phyloP scores from a whole-genome alignment of 257 asterid species.

The Petrea volubilis region DNA sequence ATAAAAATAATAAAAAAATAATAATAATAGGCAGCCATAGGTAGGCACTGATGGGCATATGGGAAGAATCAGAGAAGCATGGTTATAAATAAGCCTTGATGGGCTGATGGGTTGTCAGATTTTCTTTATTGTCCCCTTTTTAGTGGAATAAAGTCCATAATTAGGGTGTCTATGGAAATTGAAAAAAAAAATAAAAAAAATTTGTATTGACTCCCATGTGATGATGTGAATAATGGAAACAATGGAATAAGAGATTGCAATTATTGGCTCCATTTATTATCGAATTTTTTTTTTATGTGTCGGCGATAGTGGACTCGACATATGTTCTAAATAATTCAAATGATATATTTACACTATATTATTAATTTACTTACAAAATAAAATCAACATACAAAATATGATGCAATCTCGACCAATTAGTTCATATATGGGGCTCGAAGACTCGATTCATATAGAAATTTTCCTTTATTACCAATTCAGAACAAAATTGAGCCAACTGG shows the following conservation, averaged over 20 bases:
- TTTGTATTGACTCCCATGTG: slow-evolving; percentile 31
- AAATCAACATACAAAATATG: too few species aligned
- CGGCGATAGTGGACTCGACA: too few species aligned
- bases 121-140: background rate
- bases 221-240: slow-evolving; percentile 5
- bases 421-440: too few species aligned
- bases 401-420: too few species aligned
- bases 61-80: slow-evolving; percentile 10
- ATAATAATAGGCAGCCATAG: slow-evolving; percentile 15
- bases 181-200: background rate
- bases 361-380: too few species aligned
- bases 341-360: too few species aligned
- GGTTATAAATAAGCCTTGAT: slow-evolving; percentile 11
- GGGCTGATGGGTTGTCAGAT: slow-evolving; percentile 33
- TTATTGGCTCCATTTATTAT: slow-evolving; percentile 28
- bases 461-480: background rate
- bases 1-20: too few species aligned
- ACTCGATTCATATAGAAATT: too few species aligned
- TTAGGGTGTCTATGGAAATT: background rate
- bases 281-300: too few species aligned
- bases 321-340: too few species aligned
- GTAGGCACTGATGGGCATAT: slow-evolving; percentile 16
- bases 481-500: slow-evolving; percentile 4
- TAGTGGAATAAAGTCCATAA: slow-evolving; percentile 13
- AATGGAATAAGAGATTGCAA: slow-evolving; percentile 16